Evolutionary conservation across 495 filamentous ascomycete species (phyloP), one percentile per base, ranked within the genome.

Genomic region (Aspergillus homomorphus): DNA sequence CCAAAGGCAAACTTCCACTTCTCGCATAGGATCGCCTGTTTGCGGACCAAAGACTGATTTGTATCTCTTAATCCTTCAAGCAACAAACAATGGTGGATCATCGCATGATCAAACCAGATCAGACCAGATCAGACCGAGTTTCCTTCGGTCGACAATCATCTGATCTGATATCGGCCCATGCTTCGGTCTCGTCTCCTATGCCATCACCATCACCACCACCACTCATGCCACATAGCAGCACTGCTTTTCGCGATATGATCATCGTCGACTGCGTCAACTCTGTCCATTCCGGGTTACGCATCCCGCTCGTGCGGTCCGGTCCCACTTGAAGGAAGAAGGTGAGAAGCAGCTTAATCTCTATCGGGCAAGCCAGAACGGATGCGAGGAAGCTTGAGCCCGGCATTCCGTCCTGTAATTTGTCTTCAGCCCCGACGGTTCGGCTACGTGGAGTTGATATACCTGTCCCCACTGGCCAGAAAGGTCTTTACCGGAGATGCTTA

Each of bases 341-440:
- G 45, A 16, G 48, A 28, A 45, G 49, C 51, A 59, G 51, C 44
- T 59, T 59, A 54, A 43, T 61, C 48, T 53, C 19, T 43, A 24
- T 56, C 42, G 38, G 53, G 59, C 45, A 61, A 54, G 59, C 23
- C 59, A 55, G 48, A 54, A n/a, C 20, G 53, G 42, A 62, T 54
- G 50, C 45, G 24, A 42, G 46, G 59, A 62, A 57, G 59, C 59
- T 62, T 58, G 59, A 62, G 57, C 59, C 20, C 49, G 20, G 44
- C 26, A 62, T 62, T 51, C 22, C 23, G 19, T 14, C 45, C 42
- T 22, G 46, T 28, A 18, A 26, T 26, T 4, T 30, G 14, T 28
- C 48, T 15, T 28, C 10, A 23, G 45, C 45, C 45, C 45, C 33
- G 33, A 38, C 12, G 33, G 33, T 2, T 24, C 45, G n/a, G 18